A percentile compares a stretch with the other conserved stretches of the same genome.
phyloP scores from a whole-genome alignment of 306 rosid species.

The Cucurbita ficifolia region DNA sequence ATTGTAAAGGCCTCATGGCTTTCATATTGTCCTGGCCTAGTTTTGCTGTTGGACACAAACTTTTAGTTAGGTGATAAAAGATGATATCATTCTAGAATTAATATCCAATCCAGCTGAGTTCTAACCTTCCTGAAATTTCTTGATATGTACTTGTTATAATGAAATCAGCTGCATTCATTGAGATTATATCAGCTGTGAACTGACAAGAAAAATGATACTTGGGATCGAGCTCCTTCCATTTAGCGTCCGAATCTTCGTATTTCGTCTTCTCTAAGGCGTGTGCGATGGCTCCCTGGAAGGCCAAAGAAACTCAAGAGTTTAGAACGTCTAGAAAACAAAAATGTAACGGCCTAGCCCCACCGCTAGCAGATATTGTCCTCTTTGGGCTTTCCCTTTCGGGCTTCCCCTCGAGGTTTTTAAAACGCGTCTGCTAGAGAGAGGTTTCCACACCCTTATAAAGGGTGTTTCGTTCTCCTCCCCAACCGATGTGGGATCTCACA shows the following conservation, averaged over 20 bases:
- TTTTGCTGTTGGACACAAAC: constrained; percentile 31
- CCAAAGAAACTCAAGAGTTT: neutral
- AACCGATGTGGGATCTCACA: too few relatives aligned
- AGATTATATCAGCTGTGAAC: constrained; percentile 59
- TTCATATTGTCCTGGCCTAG: constrained; percentile 73
- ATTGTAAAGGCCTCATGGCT: constrained; percentile 71
- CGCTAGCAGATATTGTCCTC: too few relatives aligned
- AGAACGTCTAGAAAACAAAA: neutral
- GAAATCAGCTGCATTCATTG: constrained; percentile 83
- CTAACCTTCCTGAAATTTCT: constrained; percentile 85
- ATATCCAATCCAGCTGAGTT: neutral
- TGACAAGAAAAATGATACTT: constrained; percentile 87
- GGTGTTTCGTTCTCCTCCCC: too few relatives aligned
- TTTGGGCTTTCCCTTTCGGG: too few relatives aligned
- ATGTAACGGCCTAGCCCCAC: too few relatives aligned
- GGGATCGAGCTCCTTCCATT: constrained; percentile 61
- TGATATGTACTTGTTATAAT: constrained; percentile 79
- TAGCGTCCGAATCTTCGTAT: constrained; percentile 80
- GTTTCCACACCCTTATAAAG: too few relatives aligned
- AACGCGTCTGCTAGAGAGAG: too few relatives aligned
- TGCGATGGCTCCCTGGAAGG: constrained; percentile 65
- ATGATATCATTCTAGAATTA: neutral
- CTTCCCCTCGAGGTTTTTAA: too few relatives aligned
- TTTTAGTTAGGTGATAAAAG: neutral
- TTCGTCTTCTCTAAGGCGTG: constrained; percentile 87